Conservation (phyloP, 2,329 filamentous ascomycete genomes). For the Saccharata proteae region DNA sequence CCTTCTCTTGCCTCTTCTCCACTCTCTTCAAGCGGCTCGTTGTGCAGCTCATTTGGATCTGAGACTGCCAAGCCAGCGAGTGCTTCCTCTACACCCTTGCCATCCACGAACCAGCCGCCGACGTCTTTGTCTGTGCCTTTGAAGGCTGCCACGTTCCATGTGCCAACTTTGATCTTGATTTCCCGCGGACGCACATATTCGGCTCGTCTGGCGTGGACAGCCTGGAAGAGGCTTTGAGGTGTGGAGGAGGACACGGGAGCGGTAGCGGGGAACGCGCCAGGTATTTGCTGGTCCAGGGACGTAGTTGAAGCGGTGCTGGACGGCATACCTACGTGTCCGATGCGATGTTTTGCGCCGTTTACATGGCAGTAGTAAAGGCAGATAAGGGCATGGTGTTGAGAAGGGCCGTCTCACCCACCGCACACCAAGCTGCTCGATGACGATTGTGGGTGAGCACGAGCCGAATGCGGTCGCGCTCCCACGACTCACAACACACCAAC, state of each 20-base stretch:
- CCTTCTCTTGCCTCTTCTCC: too few relatives aligned
- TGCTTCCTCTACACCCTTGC: slow-evolving; percentile 54
- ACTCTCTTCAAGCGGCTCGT: slow-evolving; percentile 21
- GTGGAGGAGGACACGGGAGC: slow-evolving; percentile 16
- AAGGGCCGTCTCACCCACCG: too few relatives aligned
- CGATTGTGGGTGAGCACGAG: too few relatives aligned
- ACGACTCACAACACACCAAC: too few relatives aligned
- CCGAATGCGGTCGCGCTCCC: too few relatives aligned
- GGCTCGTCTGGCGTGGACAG: slow-evolving; percentile 56
- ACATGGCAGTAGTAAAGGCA: slow-evolving; percentile 7
- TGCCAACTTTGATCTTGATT: slow-evolving; percentile 78
- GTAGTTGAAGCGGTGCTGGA: slow-evolving; percentile 17
- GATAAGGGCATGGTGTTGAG: too few relatives aligned
- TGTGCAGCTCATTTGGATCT: slow-evolving; percentile 12
- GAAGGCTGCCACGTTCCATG: slow-evolving; percentile 87
- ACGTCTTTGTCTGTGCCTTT: slow-evolving; percentile 81
- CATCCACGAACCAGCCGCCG: slow-evolving; percentile 74
- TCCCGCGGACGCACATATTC: slow-evolving; percentile 69
- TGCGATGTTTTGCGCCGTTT: background rate
- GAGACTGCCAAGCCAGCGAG: slow-evolving; percentile 41
- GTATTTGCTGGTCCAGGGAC: slow-evolving; percentile 32
- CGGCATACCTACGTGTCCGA: slow-evolving; percentile 1
- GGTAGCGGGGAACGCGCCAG: slow-evolving; percentile 35
- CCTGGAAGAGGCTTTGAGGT: slow-evolving; percentile 40
- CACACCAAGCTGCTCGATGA: too few relatives aligned